Base-by-base conservation (phyloP, 768 basidiomycete species). In the Sarcomyxa edulis region DNA sequence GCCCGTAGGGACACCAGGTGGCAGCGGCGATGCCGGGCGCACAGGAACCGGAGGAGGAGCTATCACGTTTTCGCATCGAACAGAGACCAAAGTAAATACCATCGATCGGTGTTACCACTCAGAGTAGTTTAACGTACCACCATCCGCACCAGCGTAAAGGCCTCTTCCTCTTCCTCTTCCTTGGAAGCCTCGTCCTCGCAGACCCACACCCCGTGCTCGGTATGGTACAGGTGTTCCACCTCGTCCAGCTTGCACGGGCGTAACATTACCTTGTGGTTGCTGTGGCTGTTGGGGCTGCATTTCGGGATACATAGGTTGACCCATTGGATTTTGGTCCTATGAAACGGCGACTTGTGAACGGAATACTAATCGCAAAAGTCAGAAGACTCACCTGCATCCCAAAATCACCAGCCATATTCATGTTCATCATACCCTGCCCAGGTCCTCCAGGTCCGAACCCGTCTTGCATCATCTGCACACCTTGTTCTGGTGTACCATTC, bases 1-100 rank as follows among this genome's bases (percentile, higher is more conserved):
- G 1, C 89, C 89, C 1, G 89, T 92, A 1, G 89, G 89, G 14
- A 92, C 89, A 42, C 81, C 81, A 10, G 89, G 87, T 1, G 89
- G 89, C 1, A 92, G 70, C 12, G 89, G 89, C 0, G 89, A 91
- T 5, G 87, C 83, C 4, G 89, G 82, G 42, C 88, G 74, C 24
- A 78, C 78, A 27, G 84, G 78, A 6, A 69, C 67, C 39, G 69
- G 66, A 18, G 76, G 72, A 14, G 60, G 60, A 38, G 43, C 54
- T 58, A 36, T 22, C 20, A 32, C n/a, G 18, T 15, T 34, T 14
- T 15, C 8, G 28, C 41, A 35, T 18, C 29, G 23, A 9, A 28
- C 19, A 20, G 24, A 20, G 37, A 12, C 16, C 29, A 39, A 28
- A 20, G 22, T 7, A 27, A 40, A 16, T 20, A 26, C 16, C 16